Conservation (phyloP, 2,329 filamentous ascomycete species). For the Colletotrichum eremochloae region DNA sequence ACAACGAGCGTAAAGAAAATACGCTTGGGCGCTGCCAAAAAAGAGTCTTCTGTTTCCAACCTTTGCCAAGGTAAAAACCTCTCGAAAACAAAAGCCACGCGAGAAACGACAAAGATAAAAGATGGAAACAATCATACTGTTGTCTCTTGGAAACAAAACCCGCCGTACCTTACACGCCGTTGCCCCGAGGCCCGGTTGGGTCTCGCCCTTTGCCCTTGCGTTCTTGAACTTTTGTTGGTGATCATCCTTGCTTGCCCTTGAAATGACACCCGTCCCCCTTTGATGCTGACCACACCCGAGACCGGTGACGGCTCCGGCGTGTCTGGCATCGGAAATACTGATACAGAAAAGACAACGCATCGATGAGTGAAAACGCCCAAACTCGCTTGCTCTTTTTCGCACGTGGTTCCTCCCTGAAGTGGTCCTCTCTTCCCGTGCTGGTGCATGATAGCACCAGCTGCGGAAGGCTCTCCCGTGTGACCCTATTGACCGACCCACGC, state of each 20-base stretch:
- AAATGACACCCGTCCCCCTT: slow-evolving; percentile 41
- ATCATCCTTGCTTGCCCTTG: slow-evolving; percentile 49
- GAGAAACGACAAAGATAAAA: slow-evolving; percentile 14
- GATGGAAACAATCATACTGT: slow-evolving; percentile 46
- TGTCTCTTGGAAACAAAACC: slow-evolving; percentile 46
- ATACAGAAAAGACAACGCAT: slow-evolving; percentile 60
- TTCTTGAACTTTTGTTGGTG: slow-evolving; percentile 47
- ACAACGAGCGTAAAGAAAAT: slow-evolving; percentile 67
- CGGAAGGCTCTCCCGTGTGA: slow-evolving; percentile 30
- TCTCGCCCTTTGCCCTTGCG: slow-evolving; percentile 43
- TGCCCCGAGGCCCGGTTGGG: slow-evolving; percentile 39
- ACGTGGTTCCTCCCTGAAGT: slow-evolving; percentile 53
- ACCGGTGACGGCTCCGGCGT: slow-evolving; percentile 46
- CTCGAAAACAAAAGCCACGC: slow-evolving; percentile 45
- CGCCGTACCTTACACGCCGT: slow-evolving; percentile 47
- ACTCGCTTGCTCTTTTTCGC: slow-evolving; percentile 56
- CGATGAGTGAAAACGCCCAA: slow-evolving; percentile 55
- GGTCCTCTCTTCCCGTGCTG: slow-evolving; percentile 45
- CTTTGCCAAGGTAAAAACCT: slow-evolving; percentile 31
- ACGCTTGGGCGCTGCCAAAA: slow-evolving; percentile 49
- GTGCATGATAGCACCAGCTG: slow-evolving; percentile 29
- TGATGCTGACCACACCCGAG: slow-evolving; percentile 38
- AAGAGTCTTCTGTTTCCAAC: slow-evolving; percentile 36
- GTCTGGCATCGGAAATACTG: slow-evolving; percentile 54
- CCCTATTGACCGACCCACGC: slow-evolving; percentile 51